phyloP scores from a whole-genome alignment of 2,329 filamentous ascomycete species.

The Cercospora zeae-maydis region DNA sequence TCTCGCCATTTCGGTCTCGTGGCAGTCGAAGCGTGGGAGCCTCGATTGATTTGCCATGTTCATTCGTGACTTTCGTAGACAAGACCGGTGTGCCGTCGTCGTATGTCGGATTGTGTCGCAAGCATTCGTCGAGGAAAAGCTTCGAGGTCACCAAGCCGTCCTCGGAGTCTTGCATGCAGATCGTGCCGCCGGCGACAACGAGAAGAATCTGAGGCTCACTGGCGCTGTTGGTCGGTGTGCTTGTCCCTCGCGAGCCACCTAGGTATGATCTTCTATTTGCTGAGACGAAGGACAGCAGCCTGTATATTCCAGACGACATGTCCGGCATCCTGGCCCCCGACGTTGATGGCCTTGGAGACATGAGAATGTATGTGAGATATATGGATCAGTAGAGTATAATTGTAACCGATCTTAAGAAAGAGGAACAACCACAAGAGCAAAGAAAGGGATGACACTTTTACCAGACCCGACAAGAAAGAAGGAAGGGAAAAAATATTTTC shows the following conservation, averaged over 20 bases:
- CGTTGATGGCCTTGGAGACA: neutral
- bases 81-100: constrained; percentile 65
- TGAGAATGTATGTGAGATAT: neutral
- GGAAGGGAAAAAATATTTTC: constrained; percentile 15
- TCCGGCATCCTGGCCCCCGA: constrained; percentile 8
- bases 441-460: constrained; percentile 11
- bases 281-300: constrained; percentile 26
- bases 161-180: constrained; percentile 82
- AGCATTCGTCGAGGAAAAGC: constrained; percentile 76
- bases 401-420: neutral
- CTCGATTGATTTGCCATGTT: constrained; percentile 25
- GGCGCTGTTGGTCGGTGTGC: constrained; percentile 4
- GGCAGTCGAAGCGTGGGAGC: constrained; percentile 74
- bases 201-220: constrained; percentile 60
- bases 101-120: constrained; percentile 78
- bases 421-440: neutral
- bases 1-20: constrained; percentile 71
- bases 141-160: constrained; percentile 70
- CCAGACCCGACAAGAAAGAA: constrained; percentile 9
- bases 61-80: constrained; percentile 23
- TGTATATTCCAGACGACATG: constrained; percentile 26
- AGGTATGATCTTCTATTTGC: constrained; percentile 19
- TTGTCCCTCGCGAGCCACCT: constrained; percentile 4
- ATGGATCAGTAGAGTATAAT: neutral
- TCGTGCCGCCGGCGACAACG: constrained; percentile 83